phyloP scores from a whole-genome alignment of 805 yeast genomes.

The Priceomyces carsonii region DNA sequence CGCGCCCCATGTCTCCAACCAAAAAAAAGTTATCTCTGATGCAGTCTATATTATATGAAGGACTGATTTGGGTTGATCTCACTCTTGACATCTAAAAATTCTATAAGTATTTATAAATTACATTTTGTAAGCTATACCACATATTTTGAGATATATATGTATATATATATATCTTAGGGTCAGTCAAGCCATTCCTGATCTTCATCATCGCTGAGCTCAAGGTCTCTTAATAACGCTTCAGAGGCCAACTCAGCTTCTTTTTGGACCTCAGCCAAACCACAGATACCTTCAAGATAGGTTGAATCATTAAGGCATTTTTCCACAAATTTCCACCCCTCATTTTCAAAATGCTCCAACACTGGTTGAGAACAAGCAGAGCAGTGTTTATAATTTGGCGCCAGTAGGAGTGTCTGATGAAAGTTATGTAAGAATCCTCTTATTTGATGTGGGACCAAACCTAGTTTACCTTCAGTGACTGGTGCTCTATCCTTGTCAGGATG shows the following conservation, averaged over 20 bases:
- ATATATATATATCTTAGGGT: too few relatives aligned
- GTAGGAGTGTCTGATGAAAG: slow-evolving; percentile 62
- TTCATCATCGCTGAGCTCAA: slow-evolving; percentile 33
- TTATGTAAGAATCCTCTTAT: slow-evolving; percentile 79
- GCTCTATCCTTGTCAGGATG: slow-evolving; percentile 54
- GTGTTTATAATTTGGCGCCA: slow-evolving; percentile 68
- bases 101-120: too few relatives aligned
- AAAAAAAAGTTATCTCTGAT: too few relatives aligned
- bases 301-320: slow-evolving; percentile 65
- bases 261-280: slow-evolving; percentile 79
- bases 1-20: too few relatives aligned
- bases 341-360: slow-evolving; percentile 52
- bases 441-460: slow-evolving; percentile 87
- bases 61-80: too few relatives aligned
- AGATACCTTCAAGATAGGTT: slow-evolving; percentile 67
- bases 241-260: slow-evolving; percentile 61
- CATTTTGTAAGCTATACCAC: too few relatives aligned
- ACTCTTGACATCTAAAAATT: too few relatives aligned
- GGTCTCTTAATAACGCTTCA: slow-evolving; percentile 23
- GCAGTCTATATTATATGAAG: too few relatives aligned
- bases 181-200: slow-evolving; percentile 17
- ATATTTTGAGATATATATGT: too few relatives aligned
- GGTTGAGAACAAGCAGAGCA: slow-evolving; percentile 85
- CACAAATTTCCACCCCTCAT: slow-evolving; percentile 81
- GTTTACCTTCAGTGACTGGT: slow-evolving; percentile 25